Evolutionary conservation across 768 basidiomycete species (phyloP), one percentile per base, ranked within the genome.

Genomic region (Mycena olivaceomarginata): DNA sequence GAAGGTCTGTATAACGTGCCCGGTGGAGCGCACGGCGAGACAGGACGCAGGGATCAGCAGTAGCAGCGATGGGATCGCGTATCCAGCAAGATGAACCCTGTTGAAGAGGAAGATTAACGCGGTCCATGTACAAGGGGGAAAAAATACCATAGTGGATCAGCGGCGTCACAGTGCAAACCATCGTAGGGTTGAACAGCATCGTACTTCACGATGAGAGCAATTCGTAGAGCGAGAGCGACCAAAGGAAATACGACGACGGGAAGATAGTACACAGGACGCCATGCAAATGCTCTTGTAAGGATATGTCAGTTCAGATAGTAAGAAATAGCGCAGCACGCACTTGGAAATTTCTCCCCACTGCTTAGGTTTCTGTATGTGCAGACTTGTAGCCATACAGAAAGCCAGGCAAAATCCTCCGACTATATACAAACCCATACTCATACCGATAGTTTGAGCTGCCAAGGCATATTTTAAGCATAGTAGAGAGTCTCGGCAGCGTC

Each of bases 81-180:
- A 25, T 2, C 48, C 72, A 1, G 57, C 57, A 6, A 67, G 20
- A 4, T 62, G 67, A 39, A 77, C 64, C 64, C 77, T 76, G 62
- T 20, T 9, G 25, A 60, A 46, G 10, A 31, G 16, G 16, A 46
- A 65, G 16, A 60, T 75, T 5, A 75, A 63, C 18, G 40, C 12
- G 25, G 9, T 60, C 10, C 12, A 18, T 10, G 15, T 25, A 20
- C 13, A 5, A 9, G 18, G 9, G 37, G 13, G 37, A 11, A 3
- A 10, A 60, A 25, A 43, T 46, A 76, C 75, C 66, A 67, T 16
- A 74, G 20, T 12, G 72, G 77, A 40, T 62, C 16, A 20, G 12
- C 70, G 18, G 70, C 70, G 60, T 75, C 77, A 20, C 77, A 78
- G 31, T 69, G 57, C 59, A 78, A 46, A 10, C 40, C 77, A 22